A percentile compares a stretch with the other conserved stretches of the same genome.
phyloP scores from a whole-genome alignment of 371 early-diverging fungal genomes.

The Funneliformis caledonium region DNA sequence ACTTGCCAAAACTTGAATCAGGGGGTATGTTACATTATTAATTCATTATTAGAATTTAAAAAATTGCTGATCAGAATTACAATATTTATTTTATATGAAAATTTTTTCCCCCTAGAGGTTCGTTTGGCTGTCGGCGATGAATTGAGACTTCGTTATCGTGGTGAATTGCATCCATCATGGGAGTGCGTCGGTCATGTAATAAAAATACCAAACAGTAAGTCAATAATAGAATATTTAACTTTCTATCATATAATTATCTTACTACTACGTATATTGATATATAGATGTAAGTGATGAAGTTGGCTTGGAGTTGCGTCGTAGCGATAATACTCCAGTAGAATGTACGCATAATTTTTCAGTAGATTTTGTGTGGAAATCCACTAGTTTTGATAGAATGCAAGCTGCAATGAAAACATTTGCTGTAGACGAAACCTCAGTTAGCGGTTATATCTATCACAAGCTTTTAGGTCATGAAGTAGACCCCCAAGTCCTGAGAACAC shows the following conservation, averaged over 20 bases:
- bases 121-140: constrained; percentile 97
- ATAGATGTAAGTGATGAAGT: constrained; percentile 91
- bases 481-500: constrained; percentile 70
- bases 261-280: background rate
- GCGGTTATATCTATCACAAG: constrained; percentile 94
- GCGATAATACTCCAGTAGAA: constrained; percentile 75
- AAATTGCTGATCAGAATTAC: background rate
- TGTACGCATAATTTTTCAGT: constrained; percentile 94
- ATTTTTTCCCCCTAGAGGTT: constrained; percentile 61
- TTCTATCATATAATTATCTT: background rate
- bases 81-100: background rate
- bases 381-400: constrained; percentile 96
- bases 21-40: constrained; percentile 50
- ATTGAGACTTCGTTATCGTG: constrained; percentile 85
- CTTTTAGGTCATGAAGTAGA: constrained; percentile 93
- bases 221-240: background rate
- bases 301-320: constrained; percentile 77
- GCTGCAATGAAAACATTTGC: constrained; percentile 95
- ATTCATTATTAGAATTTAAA: background rate
- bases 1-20: constrained; percentile 88
- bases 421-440: constrained; percentile 90
- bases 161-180: constrained; percentile 88
- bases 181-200: constrained; percentile 91
- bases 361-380: constrained; percentile 99
- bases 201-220: constrained; percentile 90